Percentiles rank a stretch among this genome's conserved stretches.
Evolutionary conservation across 1,284 basidiomycete genomes (phyloP).

Genomic region (Ganoderma lingzhi): DNA sequence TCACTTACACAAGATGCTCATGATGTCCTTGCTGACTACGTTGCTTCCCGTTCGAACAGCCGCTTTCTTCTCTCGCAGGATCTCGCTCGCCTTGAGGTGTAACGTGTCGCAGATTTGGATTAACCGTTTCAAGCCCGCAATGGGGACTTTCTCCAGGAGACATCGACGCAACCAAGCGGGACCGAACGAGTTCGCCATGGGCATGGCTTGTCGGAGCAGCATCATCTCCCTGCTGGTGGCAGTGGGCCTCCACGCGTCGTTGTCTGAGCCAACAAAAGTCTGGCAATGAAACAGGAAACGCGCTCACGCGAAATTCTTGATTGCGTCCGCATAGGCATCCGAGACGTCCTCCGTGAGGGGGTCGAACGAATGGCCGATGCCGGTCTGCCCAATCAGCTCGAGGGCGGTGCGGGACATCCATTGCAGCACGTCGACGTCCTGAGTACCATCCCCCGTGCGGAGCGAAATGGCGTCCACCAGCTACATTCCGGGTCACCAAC

Average conservation of each 20-base stretch:
- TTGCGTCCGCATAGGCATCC: slow-evolving; percentile 38
- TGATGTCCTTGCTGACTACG: slow-evolving; percentile 48
- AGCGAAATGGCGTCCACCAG: slow-evolving; percentile 34
- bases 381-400: slow-evolving; percentile 50
- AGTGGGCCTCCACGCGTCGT: slow-evolving; percentile 3
- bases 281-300: background rate
- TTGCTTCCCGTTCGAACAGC: slow-evolving; percentile 28
- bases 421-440: slow-evolving; percentile 45
- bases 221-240: slow-evolving; percentile 23
- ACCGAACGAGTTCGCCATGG: slow-evolving; percentile 45
- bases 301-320: slow-evolving; percentile 36
- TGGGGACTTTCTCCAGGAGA: slow-evolving; percentile 45
- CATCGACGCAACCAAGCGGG: slow-evolving; percentile 47
- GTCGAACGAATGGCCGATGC: slow-evolving; percentile 49
- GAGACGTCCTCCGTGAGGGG: slow-evolving; percentile 41
- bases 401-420: slow-evolving; percentile 47
- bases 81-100: slow-evolving; percentile 45
- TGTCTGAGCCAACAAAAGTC: background rate
- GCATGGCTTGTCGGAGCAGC: slow-evolving; percentile 33
- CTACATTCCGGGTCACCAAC: slow-evolving; percentile 4
- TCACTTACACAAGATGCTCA: slow-evolving; percentile 50
- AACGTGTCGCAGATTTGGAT: slow-evolving; percentile 49
- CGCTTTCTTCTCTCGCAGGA: slow-evolving; percentile 48
- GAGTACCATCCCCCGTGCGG: slow-evolving; percentile 26
- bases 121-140: slow-evolving; percentile 42